Base-by-base conservation (phyloP, 2,329 filamentous ascomycete genomes). In the Xylaria sp. region DNA sequence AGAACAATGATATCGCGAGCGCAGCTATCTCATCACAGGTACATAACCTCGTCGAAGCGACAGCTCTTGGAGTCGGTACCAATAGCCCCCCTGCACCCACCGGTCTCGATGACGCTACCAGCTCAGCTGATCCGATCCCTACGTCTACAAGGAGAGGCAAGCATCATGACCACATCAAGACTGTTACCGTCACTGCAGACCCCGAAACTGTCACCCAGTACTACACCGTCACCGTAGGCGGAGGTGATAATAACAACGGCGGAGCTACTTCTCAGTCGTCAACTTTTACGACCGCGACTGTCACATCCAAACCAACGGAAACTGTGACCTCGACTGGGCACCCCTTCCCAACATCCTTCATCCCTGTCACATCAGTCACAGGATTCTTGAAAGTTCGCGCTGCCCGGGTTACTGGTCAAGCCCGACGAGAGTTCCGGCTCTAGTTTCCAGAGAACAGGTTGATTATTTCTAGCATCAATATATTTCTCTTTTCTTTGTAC, bases 11-110 rank as follows among this genome's bases (percentile, higher is more conserved):
- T 3, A 67, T 78, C 59, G 68, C 68, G 17, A 71, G 69, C 2
- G 71, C 72, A 1, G 76, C 76, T 66, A 73, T 78, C 58, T 74
- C 83, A 80, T 80, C 67, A 64, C 80, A 81, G 73, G 77, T 82
- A 50, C 78, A 80, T 56, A 74, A 76, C 2, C 64, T 67, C 37
- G 66, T 78, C 63, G 78, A 79, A 68, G 78, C 75, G 15, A 74
- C 75, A 3, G 68, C 72, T 33, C 75, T 78, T 49, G 71, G 70
- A 12, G 58, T 71, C 42, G 73, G 71, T 25, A 72, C 65, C 25
- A 64, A 63, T 42, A 57, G 70, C 11, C 71, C 37, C 38, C 68
- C 63, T 35, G 69, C 65, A 67, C 71, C 63, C 51, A 72, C 62
- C 35, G 67, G 62, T 68, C 69, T 64, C 54, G 69, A 58, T 53